Conservation (phyloP, 139 green algal species). For the Haematococcus lacustris region DNA sequence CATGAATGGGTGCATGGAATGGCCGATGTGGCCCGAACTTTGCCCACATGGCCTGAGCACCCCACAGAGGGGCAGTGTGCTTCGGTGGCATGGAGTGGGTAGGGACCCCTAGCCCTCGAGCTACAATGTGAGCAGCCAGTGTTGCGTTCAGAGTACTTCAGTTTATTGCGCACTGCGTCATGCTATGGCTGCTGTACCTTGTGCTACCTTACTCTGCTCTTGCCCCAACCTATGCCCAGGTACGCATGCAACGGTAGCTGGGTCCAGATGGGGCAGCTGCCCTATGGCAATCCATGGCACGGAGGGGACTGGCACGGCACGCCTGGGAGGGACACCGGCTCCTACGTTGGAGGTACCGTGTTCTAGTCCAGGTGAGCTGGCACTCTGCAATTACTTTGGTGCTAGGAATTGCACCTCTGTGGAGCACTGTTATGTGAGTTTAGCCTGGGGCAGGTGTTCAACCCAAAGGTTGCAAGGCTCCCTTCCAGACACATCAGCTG, state of each 20-base stretch:
- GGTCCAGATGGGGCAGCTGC: constrained; percentile 21
- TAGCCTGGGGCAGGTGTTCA: too few species aligned
- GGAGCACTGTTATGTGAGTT: too few species aligned
- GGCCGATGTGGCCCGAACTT: background rate
- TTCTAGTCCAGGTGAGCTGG: too few species aligned
- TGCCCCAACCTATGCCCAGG: constrained; percentile 6
- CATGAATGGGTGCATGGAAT: background rate
- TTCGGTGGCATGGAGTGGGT: background rate
- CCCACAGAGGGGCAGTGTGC: background rate
- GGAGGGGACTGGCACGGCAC: constrained; percentile 33
- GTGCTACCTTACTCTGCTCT: background rate
- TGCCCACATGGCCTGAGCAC: background rate
- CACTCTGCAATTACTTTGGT: too few species aligned
- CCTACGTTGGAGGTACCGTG: constrained; percentile 26
- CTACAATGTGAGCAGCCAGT: background rate
- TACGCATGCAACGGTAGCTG: background rate
- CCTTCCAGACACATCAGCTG: too few species aligned
- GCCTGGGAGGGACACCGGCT: constrained; percentile 29
- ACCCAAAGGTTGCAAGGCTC: too few species aligned
- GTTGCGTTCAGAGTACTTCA: background rate
- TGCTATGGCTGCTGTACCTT: background rate
- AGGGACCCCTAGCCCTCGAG: background rate
- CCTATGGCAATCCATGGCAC: constrained; percentile 35
- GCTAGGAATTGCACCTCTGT: too few species aligned
- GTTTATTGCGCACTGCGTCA: background rate